A percentile compares a stretch with the other conserved stretches of the same genome.
Evolutionary conservation across 805 yeast species (phyloP).

Genomic region (Wickerhamomyces silvicola): DNA sequence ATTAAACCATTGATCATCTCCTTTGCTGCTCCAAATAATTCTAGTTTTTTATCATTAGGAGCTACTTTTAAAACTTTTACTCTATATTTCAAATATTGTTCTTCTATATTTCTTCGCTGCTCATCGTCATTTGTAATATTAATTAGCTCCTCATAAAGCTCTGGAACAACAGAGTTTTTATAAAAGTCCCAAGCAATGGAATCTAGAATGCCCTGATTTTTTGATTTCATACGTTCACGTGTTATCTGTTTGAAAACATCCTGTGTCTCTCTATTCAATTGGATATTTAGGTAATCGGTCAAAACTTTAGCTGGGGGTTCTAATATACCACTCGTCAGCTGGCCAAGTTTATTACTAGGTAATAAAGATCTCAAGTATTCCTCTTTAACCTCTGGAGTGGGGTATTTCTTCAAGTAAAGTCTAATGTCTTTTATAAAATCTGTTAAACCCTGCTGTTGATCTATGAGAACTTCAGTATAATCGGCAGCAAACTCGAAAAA

Average conservation of each 20-base stretch:
- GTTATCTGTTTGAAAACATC: conserved; percentile 35
- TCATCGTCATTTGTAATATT: conserved; percentile 58
- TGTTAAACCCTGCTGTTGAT: conserved; percentile 38
- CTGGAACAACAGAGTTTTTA: conserved; percentile 43
- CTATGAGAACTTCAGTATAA: conserved; percentile 35
- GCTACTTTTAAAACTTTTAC: conserved; percentile 46
- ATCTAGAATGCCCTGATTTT: conserved; percentile 24
- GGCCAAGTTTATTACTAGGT: conserved; percentile 54
- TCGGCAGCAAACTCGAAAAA: conserved; percentile 44
- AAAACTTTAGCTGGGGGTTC: conserved; percentile 42
- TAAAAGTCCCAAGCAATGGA: conserved; percentile 42
- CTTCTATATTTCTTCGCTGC: conserved; percentile 53
- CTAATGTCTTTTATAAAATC: conserved; percentile 45
- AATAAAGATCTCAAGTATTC: conserved; percentile 42
- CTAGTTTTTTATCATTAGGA: conserved; percentile 38
- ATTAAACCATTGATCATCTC: conserved; percentile 69
- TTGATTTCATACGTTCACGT: conserved; percentile 39
- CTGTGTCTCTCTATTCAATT: conserved; percentile 33
- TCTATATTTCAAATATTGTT: conserved; percentile 49
- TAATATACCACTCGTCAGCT: conserved; percentile 40
- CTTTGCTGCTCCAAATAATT: conserved; percentile 35
- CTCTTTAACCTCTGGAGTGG: conserved; percentile 30
- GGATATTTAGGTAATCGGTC: conserved; percentile 35
- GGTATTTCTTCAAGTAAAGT: conserved; percentile 35
- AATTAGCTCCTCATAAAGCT: conserved; percentile 48